Percentiles rank a stretch among this genome's conserved stretches.
These are phyloP conservation scores for Pythium chondricola DNA, from an alignment of 352 stramenopile species.

Conservation along the genomic window DNA sequence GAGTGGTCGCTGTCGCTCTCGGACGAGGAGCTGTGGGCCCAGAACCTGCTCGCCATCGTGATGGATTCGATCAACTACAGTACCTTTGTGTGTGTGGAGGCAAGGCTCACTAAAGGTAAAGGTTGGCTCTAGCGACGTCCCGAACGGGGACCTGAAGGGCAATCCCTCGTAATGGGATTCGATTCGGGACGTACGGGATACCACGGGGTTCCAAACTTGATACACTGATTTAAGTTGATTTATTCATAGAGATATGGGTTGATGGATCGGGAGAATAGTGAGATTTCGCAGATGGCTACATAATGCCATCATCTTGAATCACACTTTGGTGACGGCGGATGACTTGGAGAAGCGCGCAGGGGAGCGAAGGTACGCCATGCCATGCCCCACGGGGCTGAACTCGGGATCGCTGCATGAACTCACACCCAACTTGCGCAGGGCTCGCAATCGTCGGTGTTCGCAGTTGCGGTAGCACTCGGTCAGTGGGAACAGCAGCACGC, in stretches of 20 bases:
- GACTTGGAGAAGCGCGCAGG: slow-evolving; percentile 9
- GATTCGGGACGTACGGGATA: no score
- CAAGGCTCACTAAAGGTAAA: no score
- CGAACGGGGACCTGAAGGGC: slow-evolving; percentile 2
- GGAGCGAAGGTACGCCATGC: slow-evolving; percentile 44
- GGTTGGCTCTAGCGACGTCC: slow-evolving; percentile 22
- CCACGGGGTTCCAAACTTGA: no score
- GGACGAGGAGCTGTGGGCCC: slow-evolving; percentile 72
- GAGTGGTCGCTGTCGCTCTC: slow-evolving; percentile 75
- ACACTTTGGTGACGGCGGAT: slow-evolving; percentile 5
- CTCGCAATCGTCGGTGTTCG: slow-evolving; percentile 30
- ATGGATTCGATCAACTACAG: no score
- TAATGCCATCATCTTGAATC: no score
- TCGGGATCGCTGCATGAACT: slow-evolving; percentile 9
- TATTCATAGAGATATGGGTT: no score
- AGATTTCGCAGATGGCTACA: no score
- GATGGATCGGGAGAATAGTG: no score
- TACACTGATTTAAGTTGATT: no score
- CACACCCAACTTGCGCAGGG: slow-evolving; percentile 20
- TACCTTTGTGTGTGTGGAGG: no score
- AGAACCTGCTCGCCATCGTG: slow-evolving; percentile 80
- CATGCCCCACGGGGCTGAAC: slow-evolving; percentile 28
- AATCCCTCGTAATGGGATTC: no score
- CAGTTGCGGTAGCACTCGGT: slow-evolving; percentile 50
- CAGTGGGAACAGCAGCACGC: slow-evolving; percentile 48